Evolutionary conservation across 179 eudicot genomes (phyloP).

Genomic region (Sideroxylon spinosum): DNA sequence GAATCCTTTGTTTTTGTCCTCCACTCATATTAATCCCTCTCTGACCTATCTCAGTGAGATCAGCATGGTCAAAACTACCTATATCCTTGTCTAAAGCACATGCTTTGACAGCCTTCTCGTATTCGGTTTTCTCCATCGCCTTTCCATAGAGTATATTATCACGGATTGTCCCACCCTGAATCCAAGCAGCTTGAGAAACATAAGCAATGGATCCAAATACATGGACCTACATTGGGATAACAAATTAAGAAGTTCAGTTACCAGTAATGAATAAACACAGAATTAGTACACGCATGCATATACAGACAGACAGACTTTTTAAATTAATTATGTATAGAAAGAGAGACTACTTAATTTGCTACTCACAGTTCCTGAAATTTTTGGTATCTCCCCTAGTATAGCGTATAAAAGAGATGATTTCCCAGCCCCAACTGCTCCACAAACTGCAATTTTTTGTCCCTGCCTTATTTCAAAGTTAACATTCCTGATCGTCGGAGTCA

Average conservation of each 20-base stretch:
- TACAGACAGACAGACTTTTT: too few relatives aligned
- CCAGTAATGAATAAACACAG: neutral
- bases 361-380: conserved; percentile 43
- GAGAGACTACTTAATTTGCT: neutral
- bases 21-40: conserved; percentile 78
- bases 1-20: conserved; percentile 71
- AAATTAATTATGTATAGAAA: neutral
- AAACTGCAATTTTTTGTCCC: conserved; percentile 48
- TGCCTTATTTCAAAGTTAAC: conserved; percentile 28
- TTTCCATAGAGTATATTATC: conserved; percentile 73
- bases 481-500: conserved; percentile 25
- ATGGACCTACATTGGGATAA: conserved; percentile 30
- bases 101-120: conserved; percentile 49
- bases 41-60: conserved; percentile 82
- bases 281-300: neutral
- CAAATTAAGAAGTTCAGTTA: neutral
- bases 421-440: conserved; percentile 60
- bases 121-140: conserved; percentile 54
- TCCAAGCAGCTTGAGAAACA: conserved; percentile 80
- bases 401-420: conserved; percentile 52
- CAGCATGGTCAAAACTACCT: conserved; percentile 47
- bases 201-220: conserved; percentile 60
- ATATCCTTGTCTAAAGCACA: conserved; percentile 70
- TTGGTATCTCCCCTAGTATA: conserved; percentile 49
- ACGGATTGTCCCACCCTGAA: conserved; percentile 77